Evolutionary conservation across 805 yeast species (phyloP), one percentile per base, ranked within the genome.

Genomic region (Ogataea dorogensis): DNA sequence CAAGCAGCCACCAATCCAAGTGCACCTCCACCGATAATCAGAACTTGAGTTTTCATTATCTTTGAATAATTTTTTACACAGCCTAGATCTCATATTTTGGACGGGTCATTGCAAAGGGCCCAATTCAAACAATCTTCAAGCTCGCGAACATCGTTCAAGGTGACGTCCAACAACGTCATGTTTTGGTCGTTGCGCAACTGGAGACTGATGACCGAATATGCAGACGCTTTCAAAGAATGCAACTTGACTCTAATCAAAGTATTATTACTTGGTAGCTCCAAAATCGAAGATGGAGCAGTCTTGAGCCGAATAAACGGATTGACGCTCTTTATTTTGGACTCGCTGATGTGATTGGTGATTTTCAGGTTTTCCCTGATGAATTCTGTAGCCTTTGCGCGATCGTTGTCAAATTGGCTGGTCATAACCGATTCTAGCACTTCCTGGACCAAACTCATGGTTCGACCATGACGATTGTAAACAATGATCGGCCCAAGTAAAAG

Each of bases 21-120:
- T 13, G 94, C 95, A 5, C 95, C 95, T 4, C 86, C 72, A 4
- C 95, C 95, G 20, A 86, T 70, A 8, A 85, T 64, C n/a, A 85
- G 63, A 5, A 79, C 78, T 38, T 64, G 57, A 58, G 46, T 42
- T 47, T 46, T 31, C 21, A 26, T 27, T 9, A 11, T 10, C 3
- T 11, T 20, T 13, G 7, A 9, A 32, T n/a, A n/a, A 15, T 22
- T 20, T 17, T 29, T 17, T 18, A 7, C 39, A 29, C 39, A 19
- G 39, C 34, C 34, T 11, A 12, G 11, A 9, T 5, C n/a, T 14
- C 11, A 9, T 17, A 17, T n/a, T 20, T 11, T 22, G 25, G 17
- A 12, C 15, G 16, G n/a, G 31, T 49, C 44, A 18, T 48, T 38
- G 10, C 44, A 63, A 33, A 77, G 54, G 1, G 77, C 59, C 83